Conservation (phyloP, 2,329 filamentous ascomycete species). For the Fusarium oxysporum region DNA sequence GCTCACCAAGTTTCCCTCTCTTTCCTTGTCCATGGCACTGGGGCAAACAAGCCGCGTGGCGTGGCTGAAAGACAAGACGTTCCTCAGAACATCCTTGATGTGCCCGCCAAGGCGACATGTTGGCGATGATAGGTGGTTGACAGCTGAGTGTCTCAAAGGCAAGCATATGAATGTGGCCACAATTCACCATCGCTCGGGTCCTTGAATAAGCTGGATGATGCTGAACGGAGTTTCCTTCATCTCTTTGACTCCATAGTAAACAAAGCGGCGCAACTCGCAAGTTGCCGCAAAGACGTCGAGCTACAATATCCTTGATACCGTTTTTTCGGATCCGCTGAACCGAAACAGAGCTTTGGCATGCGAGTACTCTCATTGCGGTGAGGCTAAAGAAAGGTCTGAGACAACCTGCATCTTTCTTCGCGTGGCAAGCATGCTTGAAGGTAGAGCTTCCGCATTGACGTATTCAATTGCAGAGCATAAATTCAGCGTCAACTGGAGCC, state of each 20-base stretch:
- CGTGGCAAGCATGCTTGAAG: neutral
- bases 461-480: neutral
- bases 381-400: slow-evolving; percentile 16
- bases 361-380: slow-evolving; percentile 7
- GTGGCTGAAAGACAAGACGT: slow-evolving; percentile 28
- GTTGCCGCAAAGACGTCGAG: slow-evolving; percentile 12
- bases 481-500: neutral
- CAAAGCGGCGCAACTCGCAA: slow-evolving; percentile 14
- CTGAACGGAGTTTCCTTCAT: slow-evolving; percentile 33
- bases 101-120: slow-evolving; percentile 3
- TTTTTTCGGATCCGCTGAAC: slow-evolving; percentile 5
- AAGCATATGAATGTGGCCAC: neutral
- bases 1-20: slow-evolving; percentile 11
- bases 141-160: slow-evolving; percentile 17
- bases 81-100: neutral
- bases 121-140: slow-evolving; percentile 1
- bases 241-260: slow-evolving; percentile 15
- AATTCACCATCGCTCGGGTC: neutral
- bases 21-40: slow-evolving; percentile 24
- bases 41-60: slow-evolving; percentile 22
- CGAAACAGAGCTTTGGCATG: slow-evolving; percentile 15
- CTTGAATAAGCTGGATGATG: slow-evolving; percentile 10
- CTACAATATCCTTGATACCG: neutral
- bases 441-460: neutral
- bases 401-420: neutral